Evolutionary conservation across 306 rosid species (phyloP).

Genomic region (Bauhinia variegata): DNA sequence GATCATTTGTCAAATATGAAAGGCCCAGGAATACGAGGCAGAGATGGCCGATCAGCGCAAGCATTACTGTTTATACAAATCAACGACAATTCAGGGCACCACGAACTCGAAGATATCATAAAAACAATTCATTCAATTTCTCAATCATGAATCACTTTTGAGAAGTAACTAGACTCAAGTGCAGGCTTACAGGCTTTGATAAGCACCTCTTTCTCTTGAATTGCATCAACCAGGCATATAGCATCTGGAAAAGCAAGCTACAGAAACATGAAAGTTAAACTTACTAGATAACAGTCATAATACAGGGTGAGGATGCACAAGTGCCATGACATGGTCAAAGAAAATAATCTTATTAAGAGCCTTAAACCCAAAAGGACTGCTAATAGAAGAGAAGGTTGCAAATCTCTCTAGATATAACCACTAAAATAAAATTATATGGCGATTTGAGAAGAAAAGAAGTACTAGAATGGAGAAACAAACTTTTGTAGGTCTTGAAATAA

Average conservation of each 20-base stretch:
- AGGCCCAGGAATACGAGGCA: constrained; percentile 85
- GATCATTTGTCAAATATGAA: constrained; percentile 18
- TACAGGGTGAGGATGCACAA: neutral
- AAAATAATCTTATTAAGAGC: neutral
- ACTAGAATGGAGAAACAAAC: neutral
- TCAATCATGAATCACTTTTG: constrained; percentile 98
- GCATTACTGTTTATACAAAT: constrained; percentile 67
- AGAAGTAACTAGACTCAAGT: constrained; percentile 84
- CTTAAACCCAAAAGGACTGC: neutral
- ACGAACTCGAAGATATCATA: constrained; percentile 90
- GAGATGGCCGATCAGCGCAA: constrained; percentile 81
- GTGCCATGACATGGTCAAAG: neutral
- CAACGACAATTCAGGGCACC: constrained; percentile 95
- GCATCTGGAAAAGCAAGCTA: constrained; percentile 98
- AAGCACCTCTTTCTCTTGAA: constrained; percentile 78
- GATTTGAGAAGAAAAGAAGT: neutral
- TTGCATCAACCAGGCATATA: constrained; percentile 91
- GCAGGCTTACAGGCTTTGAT: constrained; percentile 95
- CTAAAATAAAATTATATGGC: too few relatives aligned
- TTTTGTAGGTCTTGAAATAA: too few relatives aligned
- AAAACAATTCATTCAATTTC: constrained; percentile 68
- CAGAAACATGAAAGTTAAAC: constrained; percentile 19
- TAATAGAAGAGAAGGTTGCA: neutral
- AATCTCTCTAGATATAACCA: neutral
- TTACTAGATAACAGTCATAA: neutral